Percentiles rank a stretch among this genome's conserved stretches.
Evolutionary conservation across 306 rosid species (phyloP).

Genomic region (Dalbergia cultrata): DNA sequence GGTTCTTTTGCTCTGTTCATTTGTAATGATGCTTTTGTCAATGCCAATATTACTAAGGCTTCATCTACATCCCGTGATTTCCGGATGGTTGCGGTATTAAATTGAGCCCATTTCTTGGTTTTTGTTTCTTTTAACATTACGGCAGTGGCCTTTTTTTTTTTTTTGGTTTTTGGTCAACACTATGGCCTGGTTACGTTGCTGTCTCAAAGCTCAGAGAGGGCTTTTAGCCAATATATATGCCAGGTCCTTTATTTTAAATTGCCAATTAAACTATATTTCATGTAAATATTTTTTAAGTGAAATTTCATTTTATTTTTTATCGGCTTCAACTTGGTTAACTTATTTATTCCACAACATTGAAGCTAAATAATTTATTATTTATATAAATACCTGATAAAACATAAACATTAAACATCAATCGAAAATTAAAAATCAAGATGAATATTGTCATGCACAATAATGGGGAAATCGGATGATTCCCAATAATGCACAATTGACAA

Average conservation of each 20-base stretch:
- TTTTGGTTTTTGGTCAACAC: too few relatives aligned
- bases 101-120: not conserved
- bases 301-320: not conserved
- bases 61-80: constrained; percentile 7
- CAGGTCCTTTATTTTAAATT: not conserved
- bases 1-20: not conserved
- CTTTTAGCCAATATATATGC: not conserved
- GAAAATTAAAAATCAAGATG: not conserved
- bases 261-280: not conserved
- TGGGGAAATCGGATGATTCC: not conserved
- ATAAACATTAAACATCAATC: not conserved
- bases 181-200: not conserved
- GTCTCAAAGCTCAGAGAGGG: not conserved
- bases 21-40: too few relatives aligned
- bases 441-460: not conserved
- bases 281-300: too few relatives aligned
- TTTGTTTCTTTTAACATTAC: not conserved
- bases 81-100: not conserved
- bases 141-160: not conserved
- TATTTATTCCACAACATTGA: not conserved
- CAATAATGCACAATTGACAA: not conserved
- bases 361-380: not conserved
- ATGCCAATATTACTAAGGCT: too few relatives aligned
- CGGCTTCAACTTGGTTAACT: not conserved
- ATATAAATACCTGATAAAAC: too few relatives aligned